phyloP scores from a whole-genome alignment of 768 basidiomycete genomes.

The Tulasnella sp. region DNA sequence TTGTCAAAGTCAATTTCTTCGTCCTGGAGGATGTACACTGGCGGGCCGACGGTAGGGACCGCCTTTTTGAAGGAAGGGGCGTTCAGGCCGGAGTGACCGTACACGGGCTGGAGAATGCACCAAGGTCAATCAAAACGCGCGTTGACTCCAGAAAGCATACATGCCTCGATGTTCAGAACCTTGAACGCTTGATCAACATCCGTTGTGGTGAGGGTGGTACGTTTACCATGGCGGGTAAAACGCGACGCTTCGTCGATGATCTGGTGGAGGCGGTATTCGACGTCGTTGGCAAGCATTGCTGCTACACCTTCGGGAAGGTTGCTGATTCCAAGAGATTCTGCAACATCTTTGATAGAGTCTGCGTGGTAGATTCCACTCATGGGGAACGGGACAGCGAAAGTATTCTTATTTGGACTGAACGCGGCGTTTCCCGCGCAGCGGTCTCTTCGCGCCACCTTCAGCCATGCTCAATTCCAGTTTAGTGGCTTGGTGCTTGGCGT shows the following conservation, averaged over 20 bases:
- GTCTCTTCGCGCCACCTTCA: not conserved
- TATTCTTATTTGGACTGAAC: not conserved
- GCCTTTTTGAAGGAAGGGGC: constrained; percentile 55
- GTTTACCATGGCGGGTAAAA: constrained; percentile 90
- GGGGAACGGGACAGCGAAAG: not conserved
- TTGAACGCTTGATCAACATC: constrained; percentile 94
- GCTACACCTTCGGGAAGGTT: constrained; percentile 74
- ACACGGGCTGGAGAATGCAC: constrained; percentile 54
- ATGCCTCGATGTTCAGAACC: constrained; percentile 81
- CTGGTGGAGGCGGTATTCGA: constrained; percentile 94
- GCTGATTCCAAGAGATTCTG: constrained; percentile 77
- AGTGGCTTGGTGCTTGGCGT: too few species aligned
- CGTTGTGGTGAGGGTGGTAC: constrained; percentile 81
- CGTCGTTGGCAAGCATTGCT: constrained; percentile 85
- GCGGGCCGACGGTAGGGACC: constrained; percentile 42
- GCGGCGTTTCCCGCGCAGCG: not conserved
- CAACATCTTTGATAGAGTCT: constrained; percentile 63
- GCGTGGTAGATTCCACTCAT: constrained; percentile 18
- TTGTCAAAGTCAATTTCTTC: constrained; percentile 97
- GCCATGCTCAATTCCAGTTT: too few species aligned
- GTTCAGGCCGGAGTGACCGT: constrained; percentile 70
- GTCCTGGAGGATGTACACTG: constrained; percentile 92
- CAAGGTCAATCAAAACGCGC: not conserved
- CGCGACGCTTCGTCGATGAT: constrained; percentile 96
- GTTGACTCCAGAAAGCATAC: not conserved